phyloP scores from a whole-genome alignment of 495 filamentous ascomycete species.

The Aspergillus sparsus region DNA sequence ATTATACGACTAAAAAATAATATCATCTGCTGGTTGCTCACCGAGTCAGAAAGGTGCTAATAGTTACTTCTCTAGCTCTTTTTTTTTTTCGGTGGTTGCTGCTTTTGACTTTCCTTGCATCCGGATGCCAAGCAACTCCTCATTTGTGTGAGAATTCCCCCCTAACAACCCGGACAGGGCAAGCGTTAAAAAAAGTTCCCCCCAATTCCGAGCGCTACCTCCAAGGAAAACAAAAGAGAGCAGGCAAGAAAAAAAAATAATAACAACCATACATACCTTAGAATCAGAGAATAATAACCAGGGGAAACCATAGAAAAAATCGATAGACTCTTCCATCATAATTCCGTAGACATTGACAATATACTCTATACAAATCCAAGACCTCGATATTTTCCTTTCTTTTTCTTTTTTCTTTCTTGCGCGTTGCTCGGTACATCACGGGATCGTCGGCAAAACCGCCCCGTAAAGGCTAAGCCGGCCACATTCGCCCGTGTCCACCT shows the following conservation, averaged over 20 bases:
- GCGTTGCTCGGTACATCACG: conserved; percentile 49
- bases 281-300: too few species aligned
- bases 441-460: conserved; percentile 54
- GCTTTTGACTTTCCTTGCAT: conserved; percentile 31
- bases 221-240: neutral
- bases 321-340: too few species aligned
- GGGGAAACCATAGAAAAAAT: too few species aligned
- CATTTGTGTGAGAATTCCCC: conserved; percentile 40
- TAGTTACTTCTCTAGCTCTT: too few species aligned
- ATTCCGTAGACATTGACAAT: neutral
- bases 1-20: too few species aligned
- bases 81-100: neutral
- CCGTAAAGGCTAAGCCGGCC: conserved; percentile 49
- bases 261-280: neutral
- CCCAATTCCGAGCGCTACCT: neutral
- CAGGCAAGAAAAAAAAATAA: neutral
- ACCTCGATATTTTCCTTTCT: conserved; percentile 1
- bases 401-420: neutral
- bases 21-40: too few species aligned
- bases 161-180: conserved; percentile 18
- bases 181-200: neutral
- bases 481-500: conserved; percentile 39
- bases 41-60: too few species aligned
- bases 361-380: neutral
- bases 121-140: conserved; percentile 43